Base-by-base conservation (phyloP, 106 monocot species). In the Allium cepa region DNA sequence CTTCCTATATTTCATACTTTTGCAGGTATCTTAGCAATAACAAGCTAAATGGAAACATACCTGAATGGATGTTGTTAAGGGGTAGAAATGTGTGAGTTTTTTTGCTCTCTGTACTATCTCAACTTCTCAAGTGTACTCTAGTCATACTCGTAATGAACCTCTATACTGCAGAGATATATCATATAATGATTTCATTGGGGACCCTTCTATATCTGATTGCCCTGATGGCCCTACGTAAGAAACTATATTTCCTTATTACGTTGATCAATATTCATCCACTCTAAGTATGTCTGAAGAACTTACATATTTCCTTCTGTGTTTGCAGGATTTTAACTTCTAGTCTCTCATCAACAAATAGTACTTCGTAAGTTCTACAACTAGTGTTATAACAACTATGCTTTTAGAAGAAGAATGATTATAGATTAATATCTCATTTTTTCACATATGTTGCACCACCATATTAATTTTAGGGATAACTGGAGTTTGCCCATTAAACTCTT, bases 11-110 rank as follows among this genome's bases (percentile, higher is more conserved):
- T 11, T 45, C 8, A 68, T 16, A 28, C 55, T 56, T n/a, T 4
- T 61, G 62, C 67, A 95, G 94, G 78, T 95, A 77, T 49, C 79
- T 95, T 22, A 84, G 81, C 17, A 76, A 79, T 66, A 95, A 95
- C 72, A 87, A 50, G 69, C 67, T 95, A 9, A 91, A 50, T 76
- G 94, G 94, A 63, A 60, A 69, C 57, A 83, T 95, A 69, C 94
- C 94, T 47, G 1, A 9, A 71, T 95, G 94, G 94, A 85, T 91
- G 49, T 49, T 74, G 56, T 70, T 50, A 15, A 86, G 76, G 66
- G 76, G 70, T 50, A 27, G 81, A 60, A 60, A 60, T 49, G 17
- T 85, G 92, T 93, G 77, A 27, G 88, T 76, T 60, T 27, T 60
- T 27, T 73, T 36, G 36, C 36, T 5, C 5, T 36, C 36, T 36